phyloP scores from a whole-genome alignment of 345 rosid species.

The Populus tremula region DNA sequence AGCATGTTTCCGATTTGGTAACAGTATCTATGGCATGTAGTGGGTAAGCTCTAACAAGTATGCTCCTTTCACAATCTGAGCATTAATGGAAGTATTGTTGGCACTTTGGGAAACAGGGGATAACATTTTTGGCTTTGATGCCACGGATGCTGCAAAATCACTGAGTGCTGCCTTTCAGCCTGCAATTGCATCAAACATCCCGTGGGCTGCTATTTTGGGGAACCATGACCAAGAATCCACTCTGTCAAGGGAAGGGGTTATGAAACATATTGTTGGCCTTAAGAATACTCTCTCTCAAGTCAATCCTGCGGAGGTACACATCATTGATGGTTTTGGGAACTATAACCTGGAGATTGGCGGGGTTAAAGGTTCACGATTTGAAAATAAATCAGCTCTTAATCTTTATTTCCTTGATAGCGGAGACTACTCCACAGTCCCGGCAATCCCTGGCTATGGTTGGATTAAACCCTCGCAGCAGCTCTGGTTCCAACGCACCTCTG shows the following conservation, averaged over 20 bases:
- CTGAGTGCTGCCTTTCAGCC: conserved; percentile 69
- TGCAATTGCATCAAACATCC: conserved; percentile 68
- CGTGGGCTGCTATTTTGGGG: conserved; percentile 88
- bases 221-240: conserved; percentile 88
- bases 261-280: conserved; percentile 69
- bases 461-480: conserved; percentile 78
- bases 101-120: conserved; percentile 52
- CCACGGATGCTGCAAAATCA: conserved; percentile 61
- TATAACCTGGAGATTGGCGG: conserved; percentile 80
- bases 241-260: conserved; percentile 71
- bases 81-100: neutral
- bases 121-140: conserved; percentile 61
- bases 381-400: conserved; percentile 77
- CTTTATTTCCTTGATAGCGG: conserved; percentile 85
- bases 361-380: conserved; percentile 57
- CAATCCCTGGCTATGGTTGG: conserved; percentile 74
- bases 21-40: neutral
- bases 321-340: conserved; percentile 88
- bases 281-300: conserved; percentile 63
- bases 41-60: neutral
- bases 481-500: conserved; percentile 81
- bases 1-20: neutral
- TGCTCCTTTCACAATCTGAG: neutral
- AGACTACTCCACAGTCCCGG: conserved; percentile 59
- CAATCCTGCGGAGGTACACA: conserved; percentile 50